Base-by-base conservation (phyloP, 805 yeast genomes). In the Candida glaebosa region DNA sequence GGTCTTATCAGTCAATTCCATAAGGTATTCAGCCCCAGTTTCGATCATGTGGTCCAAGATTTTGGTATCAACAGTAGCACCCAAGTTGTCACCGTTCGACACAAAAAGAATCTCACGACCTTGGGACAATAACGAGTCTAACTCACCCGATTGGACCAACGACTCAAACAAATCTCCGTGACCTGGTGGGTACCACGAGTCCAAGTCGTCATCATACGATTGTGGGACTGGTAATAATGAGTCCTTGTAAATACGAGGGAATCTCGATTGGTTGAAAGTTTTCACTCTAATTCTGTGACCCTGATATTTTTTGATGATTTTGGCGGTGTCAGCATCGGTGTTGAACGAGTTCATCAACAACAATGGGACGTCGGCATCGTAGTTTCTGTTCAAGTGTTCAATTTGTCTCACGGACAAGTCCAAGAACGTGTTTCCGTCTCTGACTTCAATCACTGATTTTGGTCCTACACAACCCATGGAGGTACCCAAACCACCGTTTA, bases 381-480 rank as follows among this genome's bases (percentile, higher is more conserved):
- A 85, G 52, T 81, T 82, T 60, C 95, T 80, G 75, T 93, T 93
- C 63, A 93, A 78, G 65, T 88, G 86, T 71, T 90, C 97, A 56
- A 93, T 91, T 73, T 93, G 99, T 65, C 99, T 86, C 34, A 93
- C 99, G 36, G 96, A 77, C 54, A 93, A 78, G 65, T 93, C 99
- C 63, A 93, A 76, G 66, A 93, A 93, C 32, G 97, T 86, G 77
- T 93, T 95, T 47, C 98, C 98, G 56, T 93, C 99, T 67, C 99
- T 86, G 37, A 93, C 99, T 73, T 93, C 99, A 61, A 93, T 93
- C 51, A 93, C 95, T 19, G 96, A 87, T 69, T 90, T 90, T 50
- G 99, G 99, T 44, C 99, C 99, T 48, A 93, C 97, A 73, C 99
- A 93, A 44, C 99, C 99, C 99, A 93, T 93, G 7, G 98, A 91